phyloP scores from a whole-genome alignment of 495 filamentous ascomycete species.

The Tetracladium marchalianum region DNA sequence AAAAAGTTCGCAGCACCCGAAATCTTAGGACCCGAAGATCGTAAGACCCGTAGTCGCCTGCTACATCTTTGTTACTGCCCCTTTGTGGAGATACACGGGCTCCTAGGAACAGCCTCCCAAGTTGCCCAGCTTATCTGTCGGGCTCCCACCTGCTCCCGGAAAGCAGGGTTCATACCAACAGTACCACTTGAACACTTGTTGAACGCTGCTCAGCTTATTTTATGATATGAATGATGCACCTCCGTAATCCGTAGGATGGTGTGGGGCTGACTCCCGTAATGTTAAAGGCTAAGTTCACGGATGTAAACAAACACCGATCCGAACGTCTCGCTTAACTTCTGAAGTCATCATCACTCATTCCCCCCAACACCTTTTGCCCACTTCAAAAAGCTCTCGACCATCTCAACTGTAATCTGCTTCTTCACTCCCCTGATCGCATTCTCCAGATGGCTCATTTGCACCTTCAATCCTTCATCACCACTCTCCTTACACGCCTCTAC shows the following conservation, averaged over 20 bases:
- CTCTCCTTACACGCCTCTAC: constrained; percentile 43
- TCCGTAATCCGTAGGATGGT: too few species aligned
- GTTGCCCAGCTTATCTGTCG: too few species aligned
- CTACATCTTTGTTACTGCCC: too few species aligned
- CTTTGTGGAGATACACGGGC: too few species aligned
- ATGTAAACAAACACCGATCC: neutral
- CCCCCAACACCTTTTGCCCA: constrained; percentile 40
- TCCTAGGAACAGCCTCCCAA: too few species aligned
- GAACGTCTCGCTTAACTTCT: neutral
- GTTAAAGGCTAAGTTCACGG: constrained; percentile 1
- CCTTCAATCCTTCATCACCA: constrained; percentile 29
- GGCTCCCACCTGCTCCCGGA: too few species aligned
- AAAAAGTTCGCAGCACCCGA: too few species aligned
- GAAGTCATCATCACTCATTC: neutral
- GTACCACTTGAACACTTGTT: too few species aligned
- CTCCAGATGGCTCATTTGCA: constrained; percentile 54
- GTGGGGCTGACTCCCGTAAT: neutral
- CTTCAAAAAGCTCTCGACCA: constrained; percentile 54
- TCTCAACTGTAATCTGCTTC: constrained; percentile 56
- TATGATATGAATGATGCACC: neutral
- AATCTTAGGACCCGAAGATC: too few species aligned
- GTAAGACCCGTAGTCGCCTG: too few species aligned
- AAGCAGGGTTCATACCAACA: too few species aligned
- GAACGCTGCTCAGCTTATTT: too few species aligned
- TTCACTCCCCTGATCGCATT: constrained; percentile 50